Conservation (phyloP, 495 filamentous ascomycete species). For the Jackrogersella multiformis region DNA sequence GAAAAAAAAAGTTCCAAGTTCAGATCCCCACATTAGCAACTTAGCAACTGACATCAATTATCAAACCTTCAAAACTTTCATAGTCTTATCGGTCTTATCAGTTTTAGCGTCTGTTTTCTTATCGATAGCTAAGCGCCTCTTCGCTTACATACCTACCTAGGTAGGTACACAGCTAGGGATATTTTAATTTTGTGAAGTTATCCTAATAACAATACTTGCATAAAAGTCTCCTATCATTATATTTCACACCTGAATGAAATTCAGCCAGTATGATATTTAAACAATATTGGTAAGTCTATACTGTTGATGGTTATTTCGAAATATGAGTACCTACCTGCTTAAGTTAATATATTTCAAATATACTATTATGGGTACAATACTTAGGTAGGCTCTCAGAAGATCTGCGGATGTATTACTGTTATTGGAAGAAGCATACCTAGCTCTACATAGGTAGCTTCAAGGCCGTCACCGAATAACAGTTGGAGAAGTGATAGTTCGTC, state of each 20-base stretch:
- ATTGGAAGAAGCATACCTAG: constrained; percentile 2
- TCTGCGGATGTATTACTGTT: constrained; percentile 3
- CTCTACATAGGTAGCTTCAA: neutral
- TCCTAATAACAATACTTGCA: too few relatives aligned
- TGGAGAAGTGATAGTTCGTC: constrained; percentile 2
- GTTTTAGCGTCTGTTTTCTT: neutral
- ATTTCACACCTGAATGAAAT: neutral
- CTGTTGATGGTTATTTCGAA: neutral
- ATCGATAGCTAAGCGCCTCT: constrained; percentile 22
- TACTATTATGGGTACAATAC: too few relatives aligned
- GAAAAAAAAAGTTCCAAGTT: constrained; percentile 33
- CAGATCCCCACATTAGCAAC: constrained; percentile 25
- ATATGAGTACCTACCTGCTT: neutral
- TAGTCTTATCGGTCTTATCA: constrained; percentile 16
- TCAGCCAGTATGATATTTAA: neutral
- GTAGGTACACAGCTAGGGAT: too few relatives aligned
- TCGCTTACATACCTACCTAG: too few relatives aligned
- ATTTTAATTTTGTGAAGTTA: too few relatives aligned
- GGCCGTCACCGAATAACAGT: neutral
- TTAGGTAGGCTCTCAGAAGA: too few relatives aligned
- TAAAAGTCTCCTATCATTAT: neutral
- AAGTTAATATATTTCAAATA: neutral
- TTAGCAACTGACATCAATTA: constrained; percentile 1
- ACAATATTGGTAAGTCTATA: neutral
- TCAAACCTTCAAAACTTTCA: neutral